phyloP scores from a whole-genome alignment of 257 asterid genomes.

The Penstemon newberryi region DNA sequence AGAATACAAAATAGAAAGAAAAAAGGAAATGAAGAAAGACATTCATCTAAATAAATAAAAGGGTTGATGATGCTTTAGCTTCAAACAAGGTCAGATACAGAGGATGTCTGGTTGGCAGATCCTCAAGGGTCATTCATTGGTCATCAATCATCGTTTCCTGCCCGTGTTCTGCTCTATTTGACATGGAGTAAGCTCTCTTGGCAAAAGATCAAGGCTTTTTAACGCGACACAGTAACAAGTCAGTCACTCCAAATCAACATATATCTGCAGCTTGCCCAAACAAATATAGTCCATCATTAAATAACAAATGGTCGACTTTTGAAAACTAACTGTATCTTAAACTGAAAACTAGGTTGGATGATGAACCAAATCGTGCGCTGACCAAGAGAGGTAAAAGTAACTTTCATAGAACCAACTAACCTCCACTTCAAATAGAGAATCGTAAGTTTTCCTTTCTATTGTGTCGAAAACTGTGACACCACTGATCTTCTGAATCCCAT shows the following conservation, averaged over 20 bases:
- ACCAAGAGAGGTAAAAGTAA: background rate
- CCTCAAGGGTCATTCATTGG: background rate
- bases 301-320: background rate
- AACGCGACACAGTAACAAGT: background rate
- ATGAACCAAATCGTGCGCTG: background rate
- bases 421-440: constrained; percentile 81
- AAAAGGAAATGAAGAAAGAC: background rate
- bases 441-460: constrained; percentile 75
- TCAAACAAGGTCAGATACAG: constrained; percentile 8
- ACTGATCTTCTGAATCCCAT: constrained; percentile 86
- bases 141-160: background rate
- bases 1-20: background rate
- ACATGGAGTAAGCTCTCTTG: constrained; percentile 18
- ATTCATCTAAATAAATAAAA: background rate
- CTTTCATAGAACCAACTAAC: constrained; percentile 39
- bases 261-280: constrained; percentile 43
- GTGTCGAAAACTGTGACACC: constrained; percentile 86
- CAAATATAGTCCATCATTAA: constrained; percentile 6
- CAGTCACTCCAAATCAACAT: constrained; percentile 40
- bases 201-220: constrained; percentile 22
- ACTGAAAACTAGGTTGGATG: background rate
- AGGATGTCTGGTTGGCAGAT: background rate
- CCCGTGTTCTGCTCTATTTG: constrained; percentile 12
- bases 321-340: background rate
- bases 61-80: background rate